Evolutionary conservation across 306 rosid species (phyloP).

Genomic region (Sphenostylis stenocarpa): DNA sequence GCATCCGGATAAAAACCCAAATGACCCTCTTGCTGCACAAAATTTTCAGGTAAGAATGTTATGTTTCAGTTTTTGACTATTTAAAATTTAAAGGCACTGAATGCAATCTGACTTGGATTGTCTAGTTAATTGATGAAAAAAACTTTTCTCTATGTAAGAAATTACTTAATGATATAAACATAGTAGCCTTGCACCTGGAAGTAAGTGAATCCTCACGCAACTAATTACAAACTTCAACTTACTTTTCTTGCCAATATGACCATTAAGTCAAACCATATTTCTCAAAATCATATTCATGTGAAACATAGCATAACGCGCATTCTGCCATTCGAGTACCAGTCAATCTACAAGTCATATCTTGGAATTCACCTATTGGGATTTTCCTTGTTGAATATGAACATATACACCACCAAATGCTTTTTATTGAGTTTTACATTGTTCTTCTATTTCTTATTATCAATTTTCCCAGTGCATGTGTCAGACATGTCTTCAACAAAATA

Average conservation of each 20-base stretch:
- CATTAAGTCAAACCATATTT: not conserved
- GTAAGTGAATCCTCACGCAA: conserved; percentile 5
- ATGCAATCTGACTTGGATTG: conserved; percentile 10
- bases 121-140: conserved; percentile 20
- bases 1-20: conserved; percentile 98
- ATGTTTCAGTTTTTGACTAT: not conserved
- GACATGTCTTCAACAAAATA: conserved; percentile 6
- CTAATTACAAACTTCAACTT: not conserved
- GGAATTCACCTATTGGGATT: not conserved
- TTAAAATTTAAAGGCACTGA: not conserved
- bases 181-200: not conserved
- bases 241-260: not conserved
- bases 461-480: not conserved
- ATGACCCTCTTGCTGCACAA: conserved; percentile 93
- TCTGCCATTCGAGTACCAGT: not conserved
- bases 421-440: not conserved
- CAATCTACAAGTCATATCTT: not conserved
- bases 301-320: not conserved
- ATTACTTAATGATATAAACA: not conserved
- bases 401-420: not conserved
- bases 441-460: conserved; percentile 24
- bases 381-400: not conserved
- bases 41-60: conserved; percentile 79
- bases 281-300: conserved; percentile 8
- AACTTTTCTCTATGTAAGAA: not conserved